Evolutionary conservation across 2,329 filamentous ascomycete species (phyloP).

Genomic region (Fusarium sp.): DNA sequence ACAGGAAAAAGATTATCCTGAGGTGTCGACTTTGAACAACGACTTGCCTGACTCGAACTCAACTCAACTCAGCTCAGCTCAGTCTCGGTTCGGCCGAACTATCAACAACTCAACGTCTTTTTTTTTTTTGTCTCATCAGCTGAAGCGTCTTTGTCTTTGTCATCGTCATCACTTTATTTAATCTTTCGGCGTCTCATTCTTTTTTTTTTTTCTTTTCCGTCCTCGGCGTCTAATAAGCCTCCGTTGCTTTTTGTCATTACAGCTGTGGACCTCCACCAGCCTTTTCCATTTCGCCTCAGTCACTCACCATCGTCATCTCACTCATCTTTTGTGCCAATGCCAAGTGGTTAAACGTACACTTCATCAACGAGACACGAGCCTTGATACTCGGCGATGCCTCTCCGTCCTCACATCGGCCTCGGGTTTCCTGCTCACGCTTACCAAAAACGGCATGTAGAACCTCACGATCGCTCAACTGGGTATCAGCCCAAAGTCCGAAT

Average conservation of each 20-base stretch:
- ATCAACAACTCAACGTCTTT: constrained; percentile 12
- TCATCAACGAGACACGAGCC: background rate
- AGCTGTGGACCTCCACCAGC: constrained; percentile 5
- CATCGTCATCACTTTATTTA: constrained; percentile 9
- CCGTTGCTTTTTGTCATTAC: constrained; percentile 7
- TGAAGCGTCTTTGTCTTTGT: constrained; percentile 15
- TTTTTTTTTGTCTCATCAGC: background rate
- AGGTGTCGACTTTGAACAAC: constrained; percentile 34
- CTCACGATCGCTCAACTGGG: constrained; percentile 62
- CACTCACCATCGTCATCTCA: constrained; percentile 10
- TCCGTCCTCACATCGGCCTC: constrained; percentile 50
- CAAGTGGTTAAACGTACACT: constrained; percentile 34
- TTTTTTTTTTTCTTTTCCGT: background rate
- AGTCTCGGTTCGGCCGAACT: constrained; percentile 1
- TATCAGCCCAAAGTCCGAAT: constrained; percentile 87
- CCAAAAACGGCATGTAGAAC: constrained; percentile 59
- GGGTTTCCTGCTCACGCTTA: constrained; percentile 46
- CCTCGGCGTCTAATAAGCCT: constrained; percentile 1
- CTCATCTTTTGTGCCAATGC: constrained; percentile 27
- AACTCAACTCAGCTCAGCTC: background rate
- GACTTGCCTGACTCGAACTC: constrained; percentile 23
- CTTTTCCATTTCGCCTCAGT: constrained; percentile 2
- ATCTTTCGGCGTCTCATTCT: background rate
- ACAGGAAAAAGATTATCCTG: constrained; percentile 32
- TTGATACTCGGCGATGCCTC: constrained; percentile 48